Evolutionary conservation across 2,329 filamentous ascomycete genomes (phyloP).

Genomic region (Cryphonectria japonica): DNA sequence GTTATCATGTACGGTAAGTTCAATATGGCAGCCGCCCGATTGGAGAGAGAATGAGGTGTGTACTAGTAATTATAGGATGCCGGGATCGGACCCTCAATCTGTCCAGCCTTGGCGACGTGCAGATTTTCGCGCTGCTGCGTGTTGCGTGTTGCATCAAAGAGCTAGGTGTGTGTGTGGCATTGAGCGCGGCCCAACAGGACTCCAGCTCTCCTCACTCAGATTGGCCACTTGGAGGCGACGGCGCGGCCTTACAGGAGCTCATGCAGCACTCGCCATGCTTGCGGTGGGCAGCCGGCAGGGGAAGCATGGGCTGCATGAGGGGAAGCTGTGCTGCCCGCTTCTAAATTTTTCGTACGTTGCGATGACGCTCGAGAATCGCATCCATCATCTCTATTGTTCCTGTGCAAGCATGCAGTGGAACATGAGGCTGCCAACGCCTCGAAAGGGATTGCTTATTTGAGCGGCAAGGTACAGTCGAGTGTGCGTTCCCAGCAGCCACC

Average conservation of each 20-base stretch:
- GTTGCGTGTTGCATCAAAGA: not conserved
- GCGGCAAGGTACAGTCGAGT: not conserved
- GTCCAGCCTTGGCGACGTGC: not conserved
- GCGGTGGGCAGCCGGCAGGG: not conserved
- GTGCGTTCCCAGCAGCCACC: not conserved
- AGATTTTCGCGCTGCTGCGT: not conserved
- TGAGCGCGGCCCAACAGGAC: not conserved
- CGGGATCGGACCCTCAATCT: not conserved
- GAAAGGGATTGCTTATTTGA: not conserved
- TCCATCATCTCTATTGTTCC: not conserved
- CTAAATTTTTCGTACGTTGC: not conserved
- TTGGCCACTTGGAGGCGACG: constrained; percentile 1
- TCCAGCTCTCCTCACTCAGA: not conserved
- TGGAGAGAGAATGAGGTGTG: not conserved
- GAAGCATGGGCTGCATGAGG: not conserved
- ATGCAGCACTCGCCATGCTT: not conserved
- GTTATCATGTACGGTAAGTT: not conserved
- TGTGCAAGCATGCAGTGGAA: not conserved
- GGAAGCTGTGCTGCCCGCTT: not conserved
- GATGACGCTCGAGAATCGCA: not conserved
- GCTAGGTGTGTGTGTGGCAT: not conserved
- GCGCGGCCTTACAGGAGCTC: not conserved
- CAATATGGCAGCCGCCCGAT: not conserved
- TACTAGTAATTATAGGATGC: not conserved
- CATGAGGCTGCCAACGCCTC: no score